Conservation (phyloP, 352 stramenopile species). For the Phytopythium ostracodes region DNA sequence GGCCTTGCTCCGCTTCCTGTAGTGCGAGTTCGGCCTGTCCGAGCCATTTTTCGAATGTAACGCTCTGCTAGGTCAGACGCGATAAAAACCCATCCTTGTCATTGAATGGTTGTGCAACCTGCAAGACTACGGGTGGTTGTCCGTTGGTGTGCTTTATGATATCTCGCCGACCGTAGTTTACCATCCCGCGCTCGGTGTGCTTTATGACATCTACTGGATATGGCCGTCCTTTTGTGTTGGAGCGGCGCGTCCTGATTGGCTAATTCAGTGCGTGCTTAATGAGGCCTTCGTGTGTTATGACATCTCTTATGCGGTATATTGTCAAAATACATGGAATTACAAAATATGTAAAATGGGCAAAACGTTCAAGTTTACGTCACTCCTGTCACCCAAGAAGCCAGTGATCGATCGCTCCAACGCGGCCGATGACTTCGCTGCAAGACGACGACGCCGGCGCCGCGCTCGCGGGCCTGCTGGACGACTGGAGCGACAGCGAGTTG, state of each 20-base stretch:
- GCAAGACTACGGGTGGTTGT: not conserved
- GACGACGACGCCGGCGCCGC: not conserved
- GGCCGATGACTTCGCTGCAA: not conserved
- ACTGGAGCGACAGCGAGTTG: conserved; percentile 8
- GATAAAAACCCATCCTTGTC: not conserved
- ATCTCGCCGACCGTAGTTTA: not conserved
- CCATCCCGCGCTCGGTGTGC: not conserved
- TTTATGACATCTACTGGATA: not conserved
- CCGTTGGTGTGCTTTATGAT: not conserved
- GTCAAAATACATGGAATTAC: too few species aligned
- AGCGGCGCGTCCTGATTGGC: not conserved
- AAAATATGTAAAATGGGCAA: too few species aligned
- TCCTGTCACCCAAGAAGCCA: not conserved
- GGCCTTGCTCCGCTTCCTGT: not conserved
- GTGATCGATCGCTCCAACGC: not conserved
- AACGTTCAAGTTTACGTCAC: not conserved
- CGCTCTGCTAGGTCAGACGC: too few species aligned
- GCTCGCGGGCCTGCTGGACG: conserved; percentile 7
- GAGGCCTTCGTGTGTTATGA: not conserved
- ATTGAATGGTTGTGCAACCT: not conserved
- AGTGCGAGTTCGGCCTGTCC: not conserved
- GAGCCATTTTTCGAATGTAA: too few species aligned
- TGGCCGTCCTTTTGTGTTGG: not conserved
- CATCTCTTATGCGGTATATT: conserved; percentile 3
- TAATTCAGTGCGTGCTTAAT: not conserved